Evolutionary conservation across 164 flowering plant genomes (phyloP).

Genomic region (Vitis riparia): DNA sequence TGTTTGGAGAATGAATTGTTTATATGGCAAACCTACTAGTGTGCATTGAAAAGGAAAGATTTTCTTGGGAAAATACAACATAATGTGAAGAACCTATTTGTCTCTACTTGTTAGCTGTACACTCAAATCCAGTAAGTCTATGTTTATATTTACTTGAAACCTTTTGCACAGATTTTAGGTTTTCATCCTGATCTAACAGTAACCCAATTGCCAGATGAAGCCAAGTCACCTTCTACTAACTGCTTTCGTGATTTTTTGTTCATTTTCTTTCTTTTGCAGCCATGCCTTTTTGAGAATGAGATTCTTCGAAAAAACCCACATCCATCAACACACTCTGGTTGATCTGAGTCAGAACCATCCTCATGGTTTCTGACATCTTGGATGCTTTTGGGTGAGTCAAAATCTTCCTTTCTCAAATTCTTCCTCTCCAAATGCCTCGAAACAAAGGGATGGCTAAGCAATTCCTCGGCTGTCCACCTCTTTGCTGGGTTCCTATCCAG

Average conservation of each 20-base stretch:
- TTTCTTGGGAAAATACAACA: too few species aligned
- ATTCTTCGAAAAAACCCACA: constrained; percentile 9
- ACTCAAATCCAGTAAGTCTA: constrained; percentile 10
- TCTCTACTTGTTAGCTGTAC: constrained; percentile 7
- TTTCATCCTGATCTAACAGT: constrained; percentile 35
- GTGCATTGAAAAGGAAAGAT: too few species aligned
- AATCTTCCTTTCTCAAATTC: background rate
- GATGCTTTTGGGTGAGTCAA: constrained; percentile 38
- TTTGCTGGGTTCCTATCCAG: constrained; percentile 37
- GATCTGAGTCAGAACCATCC: constrained; percentile 19
- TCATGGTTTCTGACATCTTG: constrained; percentile 22
- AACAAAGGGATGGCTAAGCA: constrained; percentile 59
- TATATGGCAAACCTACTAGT: too few species aligned
- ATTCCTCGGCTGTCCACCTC: constrained; percentile 39
- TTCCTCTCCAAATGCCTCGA: background rate
- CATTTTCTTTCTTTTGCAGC: background rate
- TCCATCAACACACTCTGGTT: background rate
- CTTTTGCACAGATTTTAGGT: constrained; percentile 3
- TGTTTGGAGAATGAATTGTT: too few species aligned
- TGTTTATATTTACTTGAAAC: constrained; percentile 4
- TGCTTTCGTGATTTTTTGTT: constrained; percentile 6
- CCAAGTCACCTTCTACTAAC: constrained; percentile 11
- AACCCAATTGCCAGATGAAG: constrained; percentile 38
- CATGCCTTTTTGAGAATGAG: constrained; percentile 18
- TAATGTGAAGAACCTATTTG: too few species aligned